A percentile compares a stretch with the other conserved stretches of the same genome.
Conservation (phyloP, 192 early-diverging fungal species). For the Backusella tarrabulga region DNA sequence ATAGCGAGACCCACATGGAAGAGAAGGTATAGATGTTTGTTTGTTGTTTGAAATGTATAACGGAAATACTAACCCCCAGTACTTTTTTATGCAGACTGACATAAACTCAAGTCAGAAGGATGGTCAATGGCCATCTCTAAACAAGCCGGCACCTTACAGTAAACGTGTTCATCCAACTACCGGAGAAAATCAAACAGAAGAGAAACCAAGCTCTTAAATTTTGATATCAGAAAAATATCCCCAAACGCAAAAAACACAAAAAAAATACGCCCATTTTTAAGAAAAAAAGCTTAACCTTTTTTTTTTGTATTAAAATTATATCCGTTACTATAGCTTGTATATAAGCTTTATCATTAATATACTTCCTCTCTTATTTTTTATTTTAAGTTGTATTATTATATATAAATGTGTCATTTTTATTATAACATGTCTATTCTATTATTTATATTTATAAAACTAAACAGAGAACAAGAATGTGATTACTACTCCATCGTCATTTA, state of each 20-base stretch:
- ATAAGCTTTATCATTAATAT: background rate
- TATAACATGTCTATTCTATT: background rate
- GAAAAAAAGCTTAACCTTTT: background rate
- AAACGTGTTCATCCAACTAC: constrained; percentile 7
- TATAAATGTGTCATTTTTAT: constrained; percentile 7
- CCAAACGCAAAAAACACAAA: background rate
- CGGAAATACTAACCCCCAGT: background rate
- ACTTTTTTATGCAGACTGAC: background rate
- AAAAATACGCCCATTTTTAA: background rate
- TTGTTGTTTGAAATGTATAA: background rate
- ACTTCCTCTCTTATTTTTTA: background rate
- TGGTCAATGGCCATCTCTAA: background rate
- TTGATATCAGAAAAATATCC: background rate
- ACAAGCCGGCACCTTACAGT: background rate
- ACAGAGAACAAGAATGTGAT: constrained; percentile 6
- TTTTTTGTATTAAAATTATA: constrained; percentile 9
- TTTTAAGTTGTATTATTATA: constrained; percentile 2
- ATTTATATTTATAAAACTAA: background rate
- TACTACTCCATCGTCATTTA: constrained; percentile 8
- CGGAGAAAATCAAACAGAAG: background rate
- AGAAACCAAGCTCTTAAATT: background rate
- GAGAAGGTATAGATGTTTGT: constrained; percentile 23
- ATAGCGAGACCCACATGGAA: constrained; percentile 31
- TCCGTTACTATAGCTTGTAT: constrained; percentile 5
- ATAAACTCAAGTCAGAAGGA: background rate